Evolutionary conservation across 208 protist genomes (phyloP), one percentile per base, ranked within the genome.

Genomic region (Trypanosoma vivax): DNA sequence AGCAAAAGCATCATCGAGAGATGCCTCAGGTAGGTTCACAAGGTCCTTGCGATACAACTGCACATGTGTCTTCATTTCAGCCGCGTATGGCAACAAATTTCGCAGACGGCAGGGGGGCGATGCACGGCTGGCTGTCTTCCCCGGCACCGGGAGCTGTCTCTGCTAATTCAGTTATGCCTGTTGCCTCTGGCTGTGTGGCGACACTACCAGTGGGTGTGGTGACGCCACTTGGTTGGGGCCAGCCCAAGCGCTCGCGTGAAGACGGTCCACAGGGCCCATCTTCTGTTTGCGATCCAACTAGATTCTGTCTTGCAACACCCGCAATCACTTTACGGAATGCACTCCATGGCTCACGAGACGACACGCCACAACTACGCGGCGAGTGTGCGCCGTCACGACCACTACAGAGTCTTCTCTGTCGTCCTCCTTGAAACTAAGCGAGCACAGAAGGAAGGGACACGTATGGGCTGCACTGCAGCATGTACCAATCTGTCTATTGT

Each of bases 281-380:
- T 24, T 18, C 39, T 11, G 21, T 35, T 28, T 25, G 30, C 13
- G 55, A 47, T 4, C 23, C 45, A 24, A 19, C 66, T 45, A 47
- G 50, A 34, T 79, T 79, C 41, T 69, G 67, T 47, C 67, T 88
- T 6, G 38, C 67, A 60, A 88, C 74, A 0, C 79, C 79, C 1
- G 72, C 78, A 10, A 70, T 73, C 37, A 62, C 72, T n/a, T 60
- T 79, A 29, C 59, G 66, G 6, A 50, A 37, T 19, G 45, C 41
- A 14, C 1, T 65, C 3, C 35, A 54, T 2, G 48, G 47, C 10
- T 63, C 60, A 33, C 40, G 59, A 31, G 50, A 50, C 16, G 33
- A 7, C 35, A 50, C 56, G 25, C 51, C 47, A 21, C 25, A 46
- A 41, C 50, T 63, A 21, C 50, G 18, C 23, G 39, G 50, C 43